Percentiles rank a stretch among this genome's conserved stretches.
These are phyloP conservation scores for Agrocybe pediades DNA, from an alignment of 768 basidiomycete species.

Conservation along the genomic window DNA sequence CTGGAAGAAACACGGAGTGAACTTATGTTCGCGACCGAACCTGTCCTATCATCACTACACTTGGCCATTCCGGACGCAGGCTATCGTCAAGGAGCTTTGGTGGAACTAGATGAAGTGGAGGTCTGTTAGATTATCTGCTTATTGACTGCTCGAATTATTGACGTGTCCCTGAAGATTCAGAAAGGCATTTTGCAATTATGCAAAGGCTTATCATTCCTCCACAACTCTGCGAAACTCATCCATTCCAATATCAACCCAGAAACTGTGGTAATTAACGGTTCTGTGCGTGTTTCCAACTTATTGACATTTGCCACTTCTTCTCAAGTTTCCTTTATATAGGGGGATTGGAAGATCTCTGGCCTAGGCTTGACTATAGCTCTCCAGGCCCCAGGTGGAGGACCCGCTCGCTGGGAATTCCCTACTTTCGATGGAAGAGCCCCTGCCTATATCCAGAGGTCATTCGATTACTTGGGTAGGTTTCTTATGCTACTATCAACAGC, in stretches of 20 bases:
- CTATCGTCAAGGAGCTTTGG: conserved; percentile 48
- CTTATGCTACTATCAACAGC: background rate
- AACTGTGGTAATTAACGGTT: conserved; percentile 84
- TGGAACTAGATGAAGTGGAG: conserved; percentile 96
- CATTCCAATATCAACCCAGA: conserved; percentile 91
- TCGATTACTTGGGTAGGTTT: conserved; percentile 87
- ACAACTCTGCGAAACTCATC: conserved; percentile 88
- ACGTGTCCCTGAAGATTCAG: conserved; percentile 66
- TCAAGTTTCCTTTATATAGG: conserved; percentile 46
- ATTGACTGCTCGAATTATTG: conserved; percentile 6
- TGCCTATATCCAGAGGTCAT: conserved; percentile 83
- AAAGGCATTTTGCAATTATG: conserved; percentile 94
- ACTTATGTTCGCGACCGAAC: conserved; percentile 92
- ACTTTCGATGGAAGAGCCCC: conserved; percentile 83
- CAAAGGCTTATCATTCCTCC: conserved; percentile 88
- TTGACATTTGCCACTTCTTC: background rate
- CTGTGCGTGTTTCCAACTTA: conserved; percentile 50
- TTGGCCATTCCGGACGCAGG: conserved; percentile 71
- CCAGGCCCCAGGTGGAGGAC: conserved; percentile 62
- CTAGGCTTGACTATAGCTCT: conserved; percentile 86
- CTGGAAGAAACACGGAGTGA: conserved; percentile 90
- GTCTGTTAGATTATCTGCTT: conserved; percentile 40
- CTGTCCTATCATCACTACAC: conserved; percentile 79
- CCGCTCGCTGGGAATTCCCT: conserved; percentile 89
- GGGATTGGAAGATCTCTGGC: conserved; percentile 97